Evolutionary conservation across 2,329 filamentous ascomycete species (phyloP).

Genomic region (Trichoderma arundinaceum): DNA sequence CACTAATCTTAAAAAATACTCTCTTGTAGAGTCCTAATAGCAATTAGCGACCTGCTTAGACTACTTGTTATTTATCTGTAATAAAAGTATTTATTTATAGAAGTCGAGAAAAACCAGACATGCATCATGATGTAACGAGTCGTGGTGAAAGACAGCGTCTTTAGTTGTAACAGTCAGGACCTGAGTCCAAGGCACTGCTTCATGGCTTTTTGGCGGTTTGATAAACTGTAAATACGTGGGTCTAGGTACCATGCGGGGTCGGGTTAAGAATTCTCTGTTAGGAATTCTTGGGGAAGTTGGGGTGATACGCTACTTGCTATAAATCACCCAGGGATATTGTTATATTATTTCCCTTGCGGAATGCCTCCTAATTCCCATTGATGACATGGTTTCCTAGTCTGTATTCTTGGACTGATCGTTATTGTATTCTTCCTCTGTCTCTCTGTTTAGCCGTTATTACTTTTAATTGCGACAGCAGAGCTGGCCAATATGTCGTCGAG

Average conservation of each 20-base stretch:
- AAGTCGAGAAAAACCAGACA: too few species aligned
- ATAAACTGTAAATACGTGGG: neutral
- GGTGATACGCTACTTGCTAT: neutral
- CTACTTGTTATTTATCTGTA: too few species aligned
- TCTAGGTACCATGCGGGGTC: neutral
- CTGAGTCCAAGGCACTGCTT: too few species aligned
- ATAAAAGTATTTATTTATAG: too few species aligned
- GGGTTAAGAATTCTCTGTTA: neutral
- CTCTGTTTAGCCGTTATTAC: too few species aligned
- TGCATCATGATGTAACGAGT: too few species aligned
- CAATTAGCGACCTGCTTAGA: too few species aligned
- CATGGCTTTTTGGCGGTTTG: slow-evolving; percentile 4
- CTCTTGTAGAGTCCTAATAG: too few species aligned
- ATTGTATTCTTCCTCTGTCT: neutral
- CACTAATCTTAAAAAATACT: too few species aligned
- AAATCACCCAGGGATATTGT: neutral
- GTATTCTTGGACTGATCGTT: neutral
- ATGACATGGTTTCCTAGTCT: too few species aligned
- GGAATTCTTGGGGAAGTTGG: neutral
- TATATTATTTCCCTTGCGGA: neutral
- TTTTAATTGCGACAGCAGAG: neutral
- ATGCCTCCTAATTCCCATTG: neutral
- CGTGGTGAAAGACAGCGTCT: too few species aligned
- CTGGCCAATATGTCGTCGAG: neutral
- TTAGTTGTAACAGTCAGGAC: too few species aligned